These are phyloP conservation scores for Xylogone sp. DNA, from an alignment of 2,329 filamentous ascomycete species.

Conservation along the genomic window DNA sequence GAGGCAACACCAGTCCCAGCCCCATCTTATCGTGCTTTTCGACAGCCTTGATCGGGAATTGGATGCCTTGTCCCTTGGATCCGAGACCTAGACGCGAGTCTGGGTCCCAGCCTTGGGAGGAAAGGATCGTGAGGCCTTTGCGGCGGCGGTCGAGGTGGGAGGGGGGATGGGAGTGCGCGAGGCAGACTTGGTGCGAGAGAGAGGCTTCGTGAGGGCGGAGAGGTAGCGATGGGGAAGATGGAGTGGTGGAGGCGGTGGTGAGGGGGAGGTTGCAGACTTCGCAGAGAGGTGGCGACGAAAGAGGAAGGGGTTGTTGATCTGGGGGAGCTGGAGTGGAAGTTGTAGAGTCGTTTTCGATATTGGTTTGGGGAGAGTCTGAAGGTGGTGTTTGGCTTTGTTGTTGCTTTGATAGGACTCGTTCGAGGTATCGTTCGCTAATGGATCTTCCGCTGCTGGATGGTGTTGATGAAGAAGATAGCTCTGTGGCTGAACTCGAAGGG, in stretches of 20 bases:
- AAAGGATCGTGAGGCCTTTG: constrained; percentile 65
- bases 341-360: neutral
- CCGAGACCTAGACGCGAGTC: constrained; percentile 72
- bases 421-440: constrained; percentile 56
- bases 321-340: neutral
- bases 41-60: constrained; percentile 67
- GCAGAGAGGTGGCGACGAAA: constrained; percentile 39
- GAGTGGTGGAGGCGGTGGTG: constrained; percentile 50
- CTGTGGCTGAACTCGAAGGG: constrained; percentile 23
- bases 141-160: constrained; percentile 66
- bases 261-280: constrained; percentile 59
- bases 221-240: constrained; percentile 40
- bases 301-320: neutral
- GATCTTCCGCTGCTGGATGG: constrained; percentile 27
- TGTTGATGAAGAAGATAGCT: constrained; percentile 14
- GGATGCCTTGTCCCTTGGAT: constrained; percentile 61
- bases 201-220: constrained; percentile 50
- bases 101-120: constrained; percentile 70
- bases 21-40: constrained; percentile 74
- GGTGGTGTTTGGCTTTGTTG: neutral
- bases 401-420: constrained; percentile 50
- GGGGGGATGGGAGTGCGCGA: constrained; percentile 67
- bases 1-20: constrained; percentile 52
- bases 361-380: neutral
- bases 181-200: constrained; percentile 67